phyloP scores from a whole-genome alignment of 148 eudicot species.

The Spergularia marina region DNA sequence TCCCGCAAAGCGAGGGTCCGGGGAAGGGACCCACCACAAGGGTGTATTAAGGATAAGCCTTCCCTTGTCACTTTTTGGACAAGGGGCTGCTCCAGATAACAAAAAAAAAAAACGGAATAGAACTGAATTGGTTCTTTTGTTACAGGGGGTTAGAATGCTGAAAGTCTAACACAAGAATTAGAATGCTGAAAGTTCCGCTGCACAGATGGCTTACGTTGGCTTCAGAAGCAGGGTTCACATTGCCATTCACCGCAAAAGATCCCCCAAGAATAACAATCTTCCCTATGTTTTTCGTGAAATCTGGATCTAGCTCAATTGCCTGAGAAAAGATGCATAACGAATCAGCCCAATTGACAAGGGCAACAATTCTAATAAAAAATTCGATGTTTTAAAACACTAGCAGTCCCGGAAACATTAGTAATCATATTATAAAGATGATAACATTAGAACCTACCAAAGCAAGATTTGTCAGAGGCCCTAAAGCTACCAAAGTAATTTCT shows the following conservation, averaged over 20 bases:
- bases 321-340: slow-evolving; percentile 26
- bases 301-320: slow-evolving; percentile 78
- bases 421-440: background rate
- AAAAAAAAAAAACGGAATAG: background rate
- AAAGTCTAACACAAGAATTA: background rate
- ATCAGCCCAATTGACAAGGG: slow-evolving; percentile 4
- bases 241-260: slow-evolving; percentile 91
- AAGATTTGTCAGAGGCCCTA: slow-evolving; percentile 92
- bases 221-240: slow-evolving; percentile 95
- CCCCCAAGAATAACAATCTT: slow-evolving; percentile 89
- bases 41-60: too few relatives aligned
- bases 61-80: too few relatives aligned
- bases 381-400: background rate
- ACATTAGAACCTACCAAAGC: slow-evolving; percentile 63
- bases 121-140: too few relatives aligned
- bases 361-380: background rate
- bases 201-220: slow-evolving; percentile 65
- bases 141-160: background rate
- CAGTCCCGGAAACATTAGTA: background rate
- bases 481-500: slow-evolving; percentile 80
- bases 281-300: slow-evolving; percentile 59
- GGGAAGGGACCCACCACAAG: too few relatives aligned
- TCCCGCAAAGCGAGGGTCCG: too few relatives aligned
- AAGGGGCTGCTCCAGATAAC: background rate
- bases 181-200: background rate